Evolutionary conservation across 2,329 filamentous ascomycete species (phyloP), one percentile per base, ranked within the genome.

Genomic region (Xylaria sp.): DNA sequence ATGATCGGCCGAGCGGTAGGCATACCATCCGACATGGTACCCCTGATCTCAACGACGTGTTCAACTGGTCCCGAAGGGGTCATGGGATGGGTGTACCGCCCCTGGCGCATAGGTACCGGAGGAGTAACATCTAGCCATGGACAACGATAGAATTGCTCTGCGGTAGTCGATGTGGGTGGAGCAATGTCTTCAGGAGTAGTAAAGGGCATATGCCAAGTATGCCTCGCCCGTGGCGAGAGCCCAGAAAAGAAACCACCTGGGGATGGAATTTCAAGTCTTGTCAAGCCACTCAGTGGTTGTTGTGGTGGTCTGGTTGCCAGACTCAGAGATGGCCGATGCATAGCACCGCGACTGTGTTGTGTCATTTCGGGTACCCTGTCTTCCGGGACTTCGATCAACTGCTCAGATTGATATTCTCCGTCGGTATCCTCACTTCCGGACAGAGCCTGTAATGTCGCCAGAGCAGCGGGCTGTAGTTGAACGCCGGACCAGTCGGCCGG

Each of bases 211-310:
- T 93, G 89, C 95, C 95, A 98, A 12, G 94, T 96, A 75, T 90
- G 89, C 61, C 94, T 89, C 45, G 91, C 89, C 61, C 89, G 87
- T 3, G 91, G 88, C 45, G 92, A 93, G 32, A 98, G 86, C 0
- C 92, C 93, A 1, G 93, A 93, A 80, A 98, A 98, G 84, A 98
- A 98, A 0, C 92, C 93, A 30, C 93, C 92, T 0, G 95, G 95
- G 0, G 95, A 98, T 5, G 94, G 95, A 39, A 98, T 94, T 30
- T 94, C 94, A 21, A 98, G 86, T 67, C 88, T 90, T 21, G 92
- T 94, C 70, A 98, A 86, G 47, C 90, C 92, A 64, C 90, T 90
- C 14, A 90, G 84, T 14, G 90, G 91, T 65, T 85, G 80, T 65
- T 84, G 85, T 51, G 88, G 87, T 53, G 88, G 87, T 8, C 85